Base-by-base conservation (phyloP, 2,329 filamentous ascomycete genomes). In the Colletotrichum chlorophyti region DNA sequence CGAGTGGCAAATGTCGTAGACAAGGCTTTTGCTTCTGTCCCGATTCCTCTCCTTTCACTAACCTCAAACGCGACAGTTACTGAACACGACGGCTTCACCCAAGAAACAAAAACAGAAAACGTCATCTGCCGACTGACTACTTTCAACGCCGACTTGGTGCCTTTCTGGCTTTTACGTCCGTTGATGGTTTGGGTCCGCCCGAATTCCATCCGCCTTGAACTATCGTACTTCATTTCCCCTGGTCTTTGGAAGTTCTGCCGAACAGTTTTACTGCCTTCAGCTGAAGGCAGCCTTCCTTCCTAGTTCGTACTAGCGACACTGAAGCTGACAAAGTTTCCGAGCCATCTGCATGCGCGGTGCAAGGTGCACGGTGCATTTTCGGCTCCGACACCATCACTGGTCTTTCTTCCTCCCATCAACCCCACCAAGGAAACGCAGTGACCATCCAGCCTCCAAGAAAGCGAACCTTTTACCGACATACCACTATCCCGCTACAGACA, bases 301-400 rank as follows among this genome's bases (percentile, higher is more conserved):
- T n/a, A n/a, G 32, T 17, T 27, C 31, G 50, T 42, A 15, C 29
- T 43, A 59, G 34, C 27, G 17, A 42, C 21, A 10, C 17, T 15
- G 32, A 52, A 31, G 49, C 48, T 53, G 49, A 54, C 55, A 59
- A 38, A 55, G 29, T 47, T 53, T 21, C 41, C 34, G 27, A 51
- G 40, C 26, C 32, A 24, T 43, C 41, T 46, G 29, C 46, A 38
- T 24, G 32, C 31, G 24, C 38, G 24, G 38, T 27, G 27, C n/a
- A 9, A 19, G n/a, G 21, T 42, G 50, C 51, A 59, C 51, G 57
- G 57, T 49, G 43, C 57, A 50, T 43, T n/a, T 50, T 23, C 38
- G 40, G 52, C 43, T 50, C 57, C 57, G 32, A 37, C 31, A 32
- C 34, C 24, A 35, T 47, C 31, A n/a, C 53, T 48, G 53, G 23